Evolutionary conservation across 1,284 basidiomycete genomes (phyloP).

Genomic region (Tylopilus sp.): DNA sequence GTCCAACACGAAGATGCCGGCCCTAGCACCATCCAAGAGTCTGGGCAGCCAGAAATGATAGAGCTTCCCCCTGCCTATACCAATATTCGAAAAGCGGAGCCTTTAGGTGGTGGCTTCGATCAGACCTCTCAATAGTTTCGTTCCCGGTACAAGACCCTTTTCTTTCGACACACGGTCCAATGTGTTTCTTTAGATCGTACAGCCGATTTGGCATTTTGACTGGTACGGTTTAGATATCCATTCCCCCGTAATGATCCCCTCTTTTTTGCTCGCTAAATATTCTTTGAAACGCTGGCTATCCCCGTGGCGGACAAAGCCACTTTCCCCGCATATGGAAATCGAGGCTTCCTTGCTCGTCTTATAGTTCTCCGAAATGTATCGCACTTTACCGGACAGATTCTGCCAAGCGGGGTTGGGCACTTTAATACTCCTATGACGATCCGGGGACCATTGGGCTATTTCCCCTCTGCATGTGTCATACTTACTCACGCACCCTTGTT

Average conservation of each 20-base stretch:
- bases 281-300: not conserved
- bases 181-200: not conserved
- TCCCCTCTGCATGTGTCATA: not conserved
- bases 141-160: constrained; percentile 3
- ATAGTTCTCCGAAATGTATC: constrained; percentile 5
- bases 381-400: constrained; percentile 1
- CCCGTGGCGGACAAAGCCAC: constrained; percentile 6
- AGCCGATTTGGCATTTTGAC: constrained; percentile 3
- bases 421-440: not conserved
- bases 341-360: constrained; percentile 1
- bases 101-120: constrained; percentile 2
- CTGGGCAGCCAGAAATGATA: constrained; percentile 59
- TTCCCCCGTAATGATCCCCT: not conserved
- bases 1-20: constrained; percentile 82
- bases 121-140: not conserved
- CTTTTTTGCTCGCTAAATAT: not conserved
- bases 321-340: not conserved
- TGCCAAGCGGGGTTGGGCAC: constrained; percentile 7
- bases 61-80: constrained; percentile 80
- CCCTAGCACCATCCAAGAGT: constrained; percentile 31
- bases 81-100: constrained; percentile 38
- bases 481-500: not conserved
- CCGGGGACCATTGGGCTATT: not conserved
- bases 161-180: not conserved
- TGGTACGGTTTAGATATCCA: constrained; percentile 7